Percentiles rank a stretch among this genome's conserved stretches.
Evolutionary conservation across 805 yeast species (phyloP).

Genomic region (Kregervanrija pseudodelftensis): DNA sequence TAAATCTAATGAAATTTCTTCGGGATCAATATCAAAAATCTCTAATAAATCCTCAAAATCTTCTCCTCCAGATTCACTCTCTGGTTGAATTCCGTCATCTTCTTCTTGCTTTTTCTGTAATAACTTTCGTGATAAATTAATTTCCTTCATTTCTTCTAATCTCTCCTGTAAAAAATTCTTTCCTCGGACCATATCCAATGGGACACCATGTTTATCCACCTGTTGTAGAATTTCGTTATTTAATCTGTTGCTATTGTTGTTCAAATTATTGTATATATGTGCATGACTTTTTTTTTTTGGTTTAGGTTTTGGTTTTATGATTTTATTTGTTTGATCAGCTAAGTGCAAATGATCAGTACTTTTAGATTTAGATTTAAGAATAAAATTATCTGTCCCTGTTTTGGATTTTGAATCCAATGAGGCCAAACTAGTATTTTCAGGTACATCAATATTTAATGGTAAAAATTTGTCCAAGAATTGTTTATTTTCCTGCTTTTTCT

Average conservation of each 20-base stretch:
- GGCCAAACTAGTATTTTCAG: too few relatives aligned
- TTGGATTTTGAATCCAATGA: too few relatives aligned
- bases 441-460: too few relatives aligned
- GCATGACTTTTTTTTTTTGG: background rate
- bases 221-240: conserved; percentile 1
- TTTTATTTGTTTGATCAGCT: too few relatives aligned
- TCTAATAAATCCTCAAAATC: conserved; percentile 26
- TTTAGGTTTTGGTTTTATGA: background rate
- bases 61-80: conserved; percentile 18
- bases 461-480: too few relatives aligned
- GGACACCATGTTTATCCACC: conserved; percentile 11
- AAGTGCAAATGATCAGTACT: too few relatives aligned
- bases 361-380: too few relatives aligned
- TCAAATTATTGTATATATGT: too few relatives aligned
- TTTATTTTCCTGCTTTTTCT: too few relatives aligned
- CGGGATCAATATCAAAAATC: conserved; percentile 25
- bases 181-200: conserved; percentile 21
- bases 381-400: too few relatives aligned
- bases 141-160: conserved; percentile 15
- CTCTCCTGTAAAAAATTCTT: conserved; percentile 19
- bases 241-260: too few relatives aligned
- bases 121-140: conserved; percentile 17
- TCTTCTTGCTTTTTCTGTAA: conserved; percentile 21
- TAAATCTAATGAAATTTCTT: conserved; percentile 26
- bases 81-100: conserved; percentile 22